Conservation (phyloP, 2,329 filamentous ascomycete species). For the Chlorencoelia australis region DNA sequence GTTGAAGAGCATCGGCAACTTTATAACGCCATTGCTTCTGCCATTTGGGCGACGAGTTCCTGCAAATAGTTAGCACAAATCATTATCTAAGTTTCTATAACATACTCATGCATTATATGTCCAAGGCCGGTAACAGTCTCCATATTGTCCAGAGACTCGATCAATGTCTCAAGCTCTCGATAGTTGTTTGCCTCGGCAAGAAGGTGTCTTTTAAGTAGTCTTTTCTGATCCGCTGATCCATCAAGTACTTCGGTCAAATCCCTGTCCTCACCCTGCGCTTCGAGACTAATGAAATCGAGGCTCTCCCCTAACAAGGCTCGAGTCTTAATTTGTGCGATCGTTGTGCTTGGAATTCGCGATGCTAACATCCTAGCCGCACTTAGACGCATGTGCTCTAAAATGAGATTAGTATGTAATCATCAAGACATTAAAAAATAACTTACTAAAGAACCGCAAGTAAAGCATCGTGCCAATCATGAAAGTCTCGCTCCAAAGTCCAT, state of each 20-base stretch:
- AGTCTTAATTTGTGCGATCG: constrained; percentile 28
- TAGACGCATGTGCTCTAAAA: constrained; percentile 33
- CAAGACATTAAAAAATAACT: constrained; percentile 30
- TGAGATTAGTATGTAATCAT: constrained; percentile 13
- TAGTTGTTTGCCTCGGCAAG: constrained; percentile 49
- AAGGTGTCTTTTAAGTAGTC: constrained; percentile 27
- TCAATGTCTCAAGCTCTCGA: constrained; percentile 59
- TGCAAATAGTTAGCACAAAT: too few species aligned
- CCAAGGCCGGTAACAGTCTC: constrained; percentile 44
- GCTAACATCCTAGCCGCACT: constrained; percentile 45
- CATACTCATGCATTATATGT: constrained; percentile 18
- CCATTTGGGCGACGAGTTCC: constrained; percentile 4
- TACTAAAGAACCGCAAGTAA: constrained; percentile 79
- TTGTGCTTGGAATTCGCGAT: constrained; percentile 38
- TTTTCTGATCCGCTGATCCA: constrained; percentile 28
- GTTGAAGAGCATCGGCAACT: constrained; percentile 44
- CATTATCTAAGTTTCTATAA: too few species aligned
- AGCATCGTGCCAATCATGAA: constrained; percentile 59
- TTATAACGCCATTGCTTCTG: constrained; percentile 43
- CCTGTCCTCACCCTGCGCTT: constrained; percentile 19
- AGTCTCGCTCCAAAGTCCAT: constrained; percentile 61
- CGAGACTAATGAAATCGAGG: constrained; percentile 27
- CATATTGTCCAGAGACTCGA: constrained; percentile 54
- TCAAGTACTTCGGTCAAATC: constrained; percentile 25
- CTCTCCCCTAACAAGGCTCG: constrained; percentile 31